Evolutionary conservation across 1,284 basidiomycete genomes (phyloP), one percentile per base, ranked within the genome.

Genomic region (Marasmius fiardii): DNA sequence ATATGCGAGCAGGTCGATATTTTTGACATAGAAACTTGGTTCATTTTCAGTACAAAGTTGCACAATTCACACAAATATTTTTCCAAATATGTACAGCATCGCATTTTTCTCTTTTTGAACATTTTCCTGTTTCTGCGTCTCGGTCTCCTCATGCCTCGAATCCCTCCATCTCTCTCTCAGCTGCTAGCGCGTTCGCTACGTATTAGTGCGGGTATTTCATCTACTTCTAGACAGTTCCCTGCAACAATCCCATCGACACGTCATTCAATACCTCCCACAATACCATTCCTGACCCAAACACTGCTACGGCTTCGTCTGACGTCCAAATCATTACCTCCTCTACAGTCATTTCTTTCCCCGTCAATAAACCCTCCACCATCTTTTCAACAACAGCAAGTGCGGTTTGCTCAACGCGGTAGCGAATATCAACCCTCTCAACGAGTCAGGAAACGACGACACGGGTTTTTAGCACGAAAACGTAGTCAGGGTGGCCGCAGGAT

Each of bases 341-440:
- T 31, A 26, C 31, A 26, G 28, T 31, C 47, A 33, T 33, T 49
- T 11, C 47, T 16, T 16, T 49, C 47, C 12, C 47, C 31, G 12
- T 31, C 31, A n/a, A 12, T 49, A 18, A 16, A n/a, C 5, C 47
- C 47, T 16, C 16, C 14, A 4, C 28, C 26, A 28, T 49, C 31
- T 18, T 16, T 33, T 12, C 47, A 49, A n/a, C 44, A 47, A n/a
- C 47, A 49, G 18, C 47, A 49, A 49, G 26, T 33, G 16, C 47
- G 47, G 24, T 49, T 31, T n/a, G 47, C 47, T 18, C 28, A 28
- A 16, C 28, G 24, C 18, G 47, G 47, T 8, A 49, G 26, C 12
- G 47, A 49, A n/a, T 49, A 49, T 49, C 47, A 49, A 20, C 47
- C 47, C 18, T 49, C 47, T 4, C 47, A 49, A 16, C 47, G 47